A percentile compares a stretch with the other conserved stretches of the same genome.
phyloP scores from a whole-genome alignment of 1,284 basidiomycete genomes.

The Trametes hirsuta region DNA sequence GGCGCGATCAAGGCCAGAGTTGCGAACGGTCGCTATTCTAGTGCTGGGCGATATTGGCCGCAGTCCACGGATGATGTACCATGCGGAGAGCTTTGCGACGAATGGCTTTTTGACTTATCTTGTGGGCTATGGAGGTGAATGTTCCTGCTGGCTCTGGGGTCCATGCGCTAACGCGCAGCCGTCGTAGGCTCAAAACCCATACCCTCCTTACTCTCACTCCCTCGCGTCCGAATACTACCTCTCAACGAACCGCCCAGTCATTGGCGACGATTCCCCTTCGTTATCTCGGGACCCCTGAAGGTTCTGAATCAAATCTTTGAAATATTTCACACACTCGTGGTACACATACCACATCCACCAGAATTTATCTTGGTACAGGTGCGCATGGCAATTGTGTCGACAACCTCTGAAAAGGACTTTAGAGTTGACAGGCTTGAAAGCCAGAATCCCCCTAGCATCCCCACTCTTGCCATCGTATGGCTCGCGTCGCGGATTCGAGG shows the following conservation, averaged over 20 bases:
- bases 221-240: slow-evolving; percentile 67
- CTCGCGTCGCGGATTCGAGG: slow-evolving; percentile 69
- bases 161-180: too few species aligned
- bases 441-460: slow-evolving; percentile 96
- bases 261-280: slow-evolving; percentile 68
- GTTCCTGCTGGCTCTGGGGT: background rate
- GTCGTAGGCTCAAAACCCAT: slow-evolving; percentile 73
- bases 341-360: slow-evolving; percentile 68
- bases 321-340: slow-evolving; percentile 66
- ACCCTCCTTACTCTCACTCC: slow-evolving; percentile 64
- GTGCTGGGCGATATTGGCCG: slow-evolving; percentile 97
- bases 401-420: background rate
- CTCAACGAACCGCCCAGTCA: slow-evolving; percentile 66
- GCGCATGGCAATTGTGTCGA: slow-evolving; percentile 26
- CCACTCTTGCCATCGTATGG: slow-evolving; percentile 88
- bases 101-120: slow-evolving; percentile 81
- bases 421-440: slow-evolving; percentile 14
- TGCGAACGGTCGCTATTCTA: slow-evolving; percentile 81
- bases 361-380: slow-evolving; percentile 93
- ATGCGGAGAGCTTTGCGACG: slow-evolving; percentile 89
- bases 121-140: slow-evolving; percentile 84
- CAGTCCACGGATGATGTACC: slow-evolving; percentile 98
- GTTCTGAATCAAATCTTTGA: slow-evolving; percentile 69
- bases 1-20: slow-evolving; percentile 39
- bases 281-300: slow-evolving; percentile 82